Evolutionary conservation across 1,139 yeast species (phyloP), one percentile per base, ranked within the genome.

Genomic region (Hanseniaspora gamundiae): DNA sequence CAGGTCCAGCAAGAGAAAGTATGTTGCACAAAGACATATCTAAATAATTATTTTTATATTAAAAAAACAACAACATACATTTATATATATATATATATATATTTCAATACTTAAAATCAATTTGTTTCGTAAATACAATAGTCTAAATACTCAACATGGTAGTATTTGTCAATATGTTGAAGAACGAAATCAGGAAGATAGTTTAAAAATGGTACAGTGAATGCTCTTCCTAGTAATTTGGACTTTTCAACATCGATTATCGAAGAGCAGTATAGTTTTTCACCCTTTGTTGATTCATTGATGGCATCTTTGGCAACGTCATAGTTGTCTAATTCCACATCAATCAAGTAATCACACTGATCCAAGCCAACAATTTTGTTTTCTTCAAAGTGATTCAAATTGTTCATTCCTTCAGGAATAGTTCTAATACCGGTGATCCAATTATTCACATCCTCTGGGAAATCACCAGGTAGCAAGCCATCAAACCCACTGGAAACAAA

Each of bases 1-100:
- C 95, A 48, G 99, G 99, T 51, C 97, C 98, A 50, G 94, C 87
- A 44, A 84, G 98, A 70, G 94, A 78, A 47, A 76, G 83, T 31
- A 82, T 82, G 93, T 69, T 82, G 45, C 60, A 65, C 49, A 62
- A 59, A 43, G 53, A 55, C 19, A 48, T 56, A 11, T 14, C 13
- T 11, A 10, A 28, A 5, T 28, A n/a, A 8, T 8, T 28, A 7
- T 28, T 5, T 19, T 5, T 33, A 16, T 16, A 33, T 8, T 11
- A 8, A 13, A 9, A 33, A 14, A 13, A 33, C 16, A 21, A 16
- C 22, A 16, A 33, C 13, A 33, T 33, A 5, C 17, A 6, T 14
- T 11, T 16, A 33, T 8, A 33, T 14, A 11, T 33, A 20, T 39
- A 21, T 29, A 31, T 9, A 30, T 20, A 30, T 14, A 24, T 2